Evolutionary conservation across 306 rosid genomes (phyloP).

Genomic region (Erythrophleum fordii): DNA sequence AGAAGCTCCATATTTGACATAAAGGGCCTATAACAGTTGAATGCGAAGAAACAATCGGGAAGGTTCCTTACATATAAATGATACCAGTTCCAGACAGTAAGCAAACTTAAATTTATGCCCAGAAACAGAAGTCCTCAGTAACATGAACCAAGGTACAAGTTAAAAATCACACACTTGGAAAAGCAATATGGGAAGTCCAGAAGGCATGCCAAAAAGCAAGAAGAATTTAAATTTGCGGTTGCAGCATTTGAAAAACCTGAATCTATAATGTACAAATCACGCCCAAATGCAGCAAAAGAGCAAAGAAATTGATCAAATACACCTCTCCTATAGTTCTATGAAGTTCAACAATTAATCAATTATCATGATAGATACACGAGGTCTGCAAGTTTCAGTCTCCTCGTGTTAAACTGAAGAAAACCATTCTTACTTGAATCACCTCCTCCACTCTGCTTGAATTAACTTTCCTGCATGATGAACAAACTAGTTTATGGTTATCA

Average conservation of each 20-base stretch:
- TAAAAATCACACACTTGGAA: conserved; percentile 25
- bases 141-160: conserved; percentile 24
- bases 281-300: conserved; percentile 53
- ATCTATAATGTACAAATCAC: conserved; percentile 65
- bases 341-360: conserved; percentile 39
- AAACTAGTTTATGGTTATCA: conserved; percentile 19
- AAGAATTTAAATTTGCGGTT: conserved; percentile 31
- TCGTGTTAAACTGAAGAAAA: conserved; percentile 41
- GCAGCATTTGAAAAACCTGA: conserved; percentile 35
- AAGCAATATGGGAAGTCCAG: conserved; percentile 37
- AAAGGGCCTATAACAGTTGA: neutral
- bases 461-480: conserved; percentile 61
- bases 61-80: conserved; percentile 15
- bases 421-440: conserved; percentile 45
- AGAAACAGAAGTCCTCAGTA: conserved; percentile 9
- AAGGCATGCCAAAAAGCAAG: conserved; percentile 45
- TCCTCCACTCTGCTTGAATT: conserved; percentile 85
- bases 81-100: neutral
- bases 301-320: conserved; percentile 43
- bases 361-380: conserved; percentile 33
- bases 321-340: conserved; percentile 38
- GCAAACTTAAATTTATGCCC: neutral
- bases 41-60: neutral
- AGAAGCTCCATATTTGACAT: neutral
- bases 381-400: conserved; percentile 34